phyloP scores from a whole-genome alignment of 208 protist genomes.

The Leishmania braziliensis region DNA sequence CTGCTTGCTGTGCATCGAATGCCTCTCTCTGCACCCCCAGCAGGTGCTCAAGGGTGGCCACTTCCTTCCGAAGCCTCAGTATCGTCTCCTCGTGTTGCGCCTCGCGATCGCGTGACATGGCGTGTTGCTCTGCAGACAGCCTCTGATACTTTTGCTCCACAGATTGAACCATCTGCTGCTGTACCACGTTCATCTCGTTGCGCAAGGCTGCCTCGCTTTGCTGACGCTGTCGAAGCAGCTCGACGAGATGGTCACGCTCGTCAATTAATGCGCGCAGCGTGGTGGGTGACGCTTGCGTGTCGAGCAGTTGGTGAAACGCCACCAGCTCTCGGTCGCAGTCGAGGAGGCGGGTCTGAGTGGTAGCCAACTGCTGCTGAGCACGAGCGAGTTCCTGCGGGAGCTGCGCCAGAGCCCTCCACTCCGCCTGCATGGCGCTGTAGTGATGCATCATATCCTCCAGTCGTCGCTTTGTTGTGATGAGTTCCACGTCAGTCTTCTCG shows the following conservation, averaged over 20 bases:
- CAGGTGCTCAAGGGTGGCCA: conserved; percentile 7
- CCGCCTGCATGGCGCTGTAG: conserved; percentile 33
- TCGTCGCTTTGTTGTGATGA: conserved; percentile 18
- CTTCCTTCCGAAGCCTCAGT: conserved; percentile 13
- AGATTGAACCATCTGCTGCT: conserved; percentile 21
- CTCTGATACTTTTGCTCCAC: conserved; percentile 22
- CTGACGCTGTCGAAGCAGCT: conserved; percentile 53
- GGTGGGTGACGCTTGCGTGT: conserved; percentile 33
- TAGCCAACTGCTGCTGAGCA: conserved; percentile 42
- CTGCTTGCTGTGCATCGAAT: conserved; percentile 27
- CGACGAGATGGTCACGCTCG: conserved; percentile 59
- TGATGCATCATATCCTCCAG: conserved; percentile 36
- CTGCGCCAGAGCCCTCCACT: conserved; percentile 38
- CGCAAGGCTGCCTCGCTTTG: conserved; percentile 35
- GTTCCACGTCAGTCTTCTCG: conserved; percentile 26
- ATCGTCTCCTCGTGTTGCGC: conserved; percentile 22
- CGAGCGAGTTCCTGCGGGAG: conserved; percentile 55
- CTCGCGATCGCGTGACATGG: conserved; percentile 43
- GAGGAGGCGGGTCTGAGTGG: conserved; percentile 32
- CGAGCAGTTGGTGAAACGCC: conserved; percentile 37
- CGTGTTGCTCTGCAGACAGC: conserved; percentile 16
- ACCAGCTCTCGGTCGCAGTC: conserved; percentile 34
- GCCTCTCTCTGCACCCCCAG: conserved; percentile 29
- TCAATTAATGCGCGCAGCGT: conserved; percentile 38
- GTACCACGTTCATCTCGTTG: conserved; percentile 33